phyloP scores from a whole-genome alignment of 2,329 filamentous ascomycete species.

The Cyphellophora europaea region DNA sequence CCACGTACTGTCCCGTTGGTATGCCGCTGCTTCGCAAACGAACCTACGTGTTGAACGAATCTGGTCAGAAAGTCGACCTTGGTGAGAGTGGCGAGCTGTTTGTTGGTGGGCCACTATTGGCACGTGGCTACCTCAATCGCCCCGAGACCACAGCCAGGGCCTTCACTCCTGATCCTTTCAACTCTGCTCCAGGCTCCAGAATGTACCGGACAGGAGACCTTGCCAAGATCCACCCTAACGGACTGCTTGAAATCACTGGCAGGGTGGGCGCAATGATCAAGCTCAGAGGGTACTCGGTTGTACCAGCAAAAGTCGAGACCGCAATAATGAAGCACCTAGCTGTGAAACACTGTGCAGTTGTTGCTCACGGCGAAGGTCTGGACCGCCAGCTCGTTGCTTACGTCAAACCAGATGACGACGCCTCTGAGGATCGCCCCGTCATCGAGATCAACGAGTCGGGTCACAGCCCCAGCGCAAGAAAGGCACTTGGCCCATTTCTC shows the following conservation, averaged over 20 bases:
- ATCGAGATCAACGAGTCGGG: slow-evolving; percentile 62
- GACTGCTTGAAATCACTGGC: slow-evolving; percentile 65
- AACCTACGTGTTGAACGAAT: slow-evolving; percentile 64
- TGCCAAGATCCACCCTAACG: slow-evolving; percentile 57
- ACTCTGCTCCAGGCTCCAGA: slow-evolving; percentile 47
- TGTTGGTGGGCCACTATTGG: slow-evolving; percentile 63
- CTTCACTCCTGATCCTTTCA: slow-evolving; percentile 59
- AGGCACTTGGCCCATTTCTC: slow-evolving; percentile 54
- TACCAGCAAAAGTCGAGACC: slow-evolving; percentile 67
- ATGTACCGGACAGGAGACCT: slow-evolving; percentile 70
- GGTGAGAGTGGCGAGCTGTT: slow-evolving; percentile 65
- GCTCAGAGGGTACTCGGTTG: slow-evolving; percentile 67
- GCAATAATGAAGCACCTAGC: slow-evolving; percentile 61
- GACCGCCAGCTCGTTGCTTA: slow-evolving; percentile 70
- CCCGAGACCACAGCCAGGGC: slow-evolving; percentile 67
- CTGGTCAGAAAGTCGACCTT: slow-evolving; percentile 51
- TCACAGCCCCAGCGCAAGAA: slow-evolving; percentile 60
- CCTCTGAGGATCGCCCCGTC: slow-evolving; percentile 46
- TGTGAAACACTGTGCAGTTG: slow-evolving; percentile 61
- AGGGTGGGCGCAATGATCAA: slow-evolving; percentile 75
- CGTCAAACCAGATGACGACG: slow-evolving; percentile 58
- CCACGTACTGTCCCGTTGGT: slow-evolving; percentile 64
- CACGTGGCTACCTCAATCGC: slow-evolving; percentile 69
- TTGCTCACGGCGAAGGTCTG: slow-evolving; percentile 66
- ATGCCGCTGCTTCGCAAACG: slow-evolving; percentile 58